Evolutionary conservation across 148 eudicot species (phyloP).

Genomic region (Camellia granthamiana): DNA sequence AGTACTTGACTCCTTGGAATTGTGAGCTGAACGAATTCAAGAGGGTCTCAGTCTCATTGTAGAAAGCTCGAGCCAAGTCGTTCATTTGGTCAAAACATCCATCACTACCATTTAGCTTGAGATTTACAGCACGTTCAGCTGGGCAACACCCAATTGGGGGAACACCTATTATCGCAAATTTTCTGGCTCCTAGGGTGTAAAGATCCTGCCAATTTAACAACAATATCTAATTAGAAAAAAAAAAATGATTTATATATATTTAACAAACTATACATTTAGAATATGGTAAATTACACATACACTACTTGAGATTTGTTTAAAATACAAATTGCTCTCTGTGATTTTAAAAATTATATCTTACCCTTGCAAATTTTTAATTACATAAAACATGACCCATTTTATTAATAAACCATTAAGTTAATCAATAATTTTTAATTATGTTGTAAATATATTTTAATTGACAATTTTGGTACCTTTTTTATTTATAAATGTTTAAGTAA

Average conservation of each 20-base stretch:
- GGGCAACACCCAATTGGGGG: conserved; percentile 33
- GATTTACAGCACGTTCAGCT: background rate
- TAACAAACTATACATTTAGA: no score
- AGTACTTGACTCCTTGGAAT: conserved; percentile 13
- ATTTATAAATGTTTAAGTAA: no score
- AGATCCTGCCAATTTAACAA: conserved; percentile 18
- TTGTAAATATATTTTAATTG: no score
- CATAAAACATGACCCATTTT: no score
- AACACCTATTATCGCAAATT: conserved; percentile 23
- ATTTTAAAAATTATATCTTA: no score
- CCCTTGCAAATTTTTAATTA: no score
- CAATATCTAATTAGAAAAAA: background rate
- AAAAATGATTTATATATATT: background rate
- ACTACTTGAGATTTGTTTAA: no score
- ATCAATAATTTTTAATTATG: no score
- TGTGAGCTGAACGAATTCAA: conserved; percentile 20
- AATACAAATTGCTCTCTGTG: no score
- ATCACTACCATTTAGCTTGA: background rate
- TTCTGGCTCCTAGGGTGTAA: conserved; percentile 30
- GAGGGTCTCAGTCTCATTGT: background rate
- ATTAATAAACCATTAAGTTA: no score
- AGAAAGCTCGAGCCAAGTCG: conserved; percentile 14
- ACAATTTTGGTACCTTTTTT: no score
- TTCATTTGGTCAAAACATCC: conserved; percentile 17
- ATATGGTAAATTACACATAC: no score